Evolutionary conservation across 257 asterid species (phyloP).

Genomic region (Fraxinus quadrangulata): DNA sequence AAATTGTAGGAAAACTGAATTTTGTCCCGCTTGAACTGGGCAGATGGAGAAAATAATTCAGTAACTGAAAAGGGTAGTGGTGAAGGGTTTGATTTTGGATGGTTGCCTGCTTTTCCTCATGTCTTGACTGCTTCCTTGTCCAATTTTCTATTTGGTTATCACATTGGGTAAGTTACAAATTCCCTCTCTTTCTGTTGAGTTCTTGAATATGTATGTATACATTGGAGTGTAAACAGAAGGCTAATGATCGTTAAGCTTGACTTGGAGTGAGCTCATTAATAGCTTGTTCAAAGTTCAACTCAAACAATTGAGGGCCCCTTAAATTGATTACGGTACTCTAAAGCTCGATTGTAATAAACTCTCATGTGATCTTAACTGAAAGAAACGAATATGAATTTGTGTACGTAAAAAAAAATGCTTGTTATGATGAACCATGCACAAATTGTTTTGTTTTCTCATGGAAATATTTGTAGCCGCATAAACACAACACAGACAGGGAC

Average conservation of each 20-base stretch:
- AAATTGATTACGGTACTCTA: not conserved
- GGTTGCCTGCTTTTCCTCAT: conserved; percentile 76
- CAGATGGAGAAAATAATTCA: conserved; percentile 43
- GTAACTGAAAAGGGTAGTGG: conserved; percentile 35
- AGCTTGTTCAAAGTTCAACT: not conserved
- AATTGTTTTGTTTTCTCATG: not conserved
- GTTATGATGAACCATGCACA: not conserved
- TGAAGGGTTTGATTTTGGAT: conserved; percentile 57
- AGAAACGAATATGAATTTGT: not conserved
- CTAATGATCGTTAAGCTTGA: not conserved
- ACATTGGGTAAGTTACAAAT: conserved; percentile 59
- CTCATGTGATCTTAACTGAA: not conserved
- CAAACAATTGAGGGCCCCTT: not conserved
- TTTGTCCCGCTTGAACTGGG: conserved; percentile 6
- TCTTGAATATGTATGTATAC: not conserved
- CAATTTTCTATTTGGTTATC: conserved; percentile 86
- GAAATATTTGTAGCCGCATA: not conserved
- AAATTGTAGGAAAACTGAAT: conserved; percentile 15
- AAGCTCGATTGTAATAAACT: not conserved
- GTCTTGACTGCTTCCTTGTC: conserved; percentile 81
- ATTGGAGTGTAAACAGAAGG: not conserved
- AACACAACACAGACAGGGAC: not conserved
- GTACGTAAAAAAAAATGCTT: not conserved
- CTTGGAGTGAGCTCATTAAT: not conserved
- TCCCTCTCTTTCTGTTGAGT: conserved; percentile 1